Percentiles rank a stretch among this genome's conserved stretches.
Evolutionary conservation across 768 basidiomycete species (phyloP).

Genomic region (Dioszegia crocea): DNA sequence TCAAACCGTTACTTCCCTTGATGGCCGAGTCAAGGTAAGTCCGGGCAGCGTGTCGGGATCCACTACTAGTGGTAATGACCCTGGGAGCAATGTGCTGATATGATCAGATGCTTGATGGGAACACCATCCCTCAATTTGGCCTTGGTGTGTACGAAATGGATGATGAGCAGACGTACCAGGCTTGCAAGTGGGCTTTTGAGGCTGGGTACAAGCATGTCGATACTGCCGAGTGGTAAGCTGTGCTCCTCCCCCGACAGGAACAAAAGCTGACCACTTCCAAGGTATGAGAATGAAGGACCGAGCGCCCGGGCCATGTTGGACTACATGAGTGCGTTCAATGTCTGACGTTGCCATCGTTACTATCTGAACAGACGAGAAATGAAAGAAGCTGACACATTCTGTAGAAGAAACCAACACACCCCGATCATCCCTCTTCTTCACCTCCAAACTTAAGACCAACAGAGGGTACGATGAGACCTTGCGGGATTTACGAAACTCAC

Average conservation of each 20-base stretch:
- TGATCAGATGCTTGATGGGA: conserved; percentile 58
- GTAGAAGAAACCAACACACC: conserved; percentile 50
- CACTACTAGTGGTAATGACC: too few species aligned
- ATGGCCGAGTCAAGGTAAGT: conserved; percentile 23
- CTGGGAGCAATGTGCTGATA: too few species aligned
- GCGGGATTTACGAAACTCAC: conserved; percentile 57
- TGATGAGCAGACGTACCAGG: conserved; percentile 59
- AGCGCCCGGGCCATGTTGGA: conserved; percentile 60
- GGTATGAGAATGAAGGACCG: conserved; percentile 65
- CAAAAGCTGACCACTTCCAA: conserved; percentile 55
- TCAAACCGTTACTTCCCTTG: conserved; percentile 15
- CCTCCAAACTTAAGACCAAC: conserved; percentile 66
- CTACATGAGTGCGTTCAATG: conserved; percentile 23
- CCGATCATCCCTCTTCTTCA: conserved; percentile 64
- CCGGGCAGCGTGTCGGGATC: conserved; percentile 3
- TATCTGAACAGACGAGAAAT: too few species aligned
- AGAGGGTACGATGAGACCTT: conserved; percentile 55
- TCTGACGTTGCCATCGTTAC: too few species aligned
- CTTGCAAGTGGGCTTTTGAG: conserved; percentile 63
- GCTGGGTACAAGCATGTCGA: conserved; percentile 66
- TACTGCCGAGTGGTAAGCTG: conserved; percentile 51
- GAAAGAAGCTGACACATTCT: not conserved
- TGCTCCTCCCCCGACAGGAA: conserved; percentile 28
- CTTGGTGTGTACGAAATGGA: conserved; percentile 64
- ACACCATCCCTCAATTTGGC: conserved; percentile 60